Percentiles rank a stretch among this genome's conserved stretches.
These are phyloP conservation scores for Lichtheimia hyalospora DNA, from an alignment of 371 early-diverging fungal genomes.

Conservation along the genomic window DNA sequence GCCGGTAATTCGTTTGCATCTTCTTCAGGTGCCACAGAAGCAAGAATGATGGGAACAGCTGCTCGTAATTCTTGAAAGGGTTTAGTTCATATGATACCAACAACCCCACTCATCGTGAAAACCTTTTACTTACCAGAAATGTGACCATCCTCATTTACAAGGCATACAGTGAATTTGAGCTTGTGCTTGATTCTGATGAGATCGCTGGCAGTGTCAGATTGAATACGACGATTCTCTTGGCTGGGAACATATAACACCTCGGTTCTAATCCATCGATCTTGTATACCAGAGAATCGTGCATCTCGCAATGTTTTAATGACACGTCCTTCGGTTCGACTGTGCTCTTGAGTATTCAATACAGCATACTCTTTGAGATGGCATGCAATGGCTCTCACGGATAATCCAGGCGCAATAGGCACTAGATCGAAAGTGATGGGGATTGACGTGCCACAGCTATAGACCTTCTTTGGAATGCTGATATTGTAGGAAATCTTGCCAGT, in stretches of 20 bases:
- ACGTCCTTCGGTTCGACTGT: constrained; percentile 34
- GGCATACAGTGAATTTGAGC: constrained; percentile 39
- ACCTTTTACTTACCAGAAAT: constrained; percentile 36
- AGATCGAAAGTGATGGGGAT: constrained; percentile 48
- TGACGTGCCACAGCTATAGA: constrained; percentile 25
- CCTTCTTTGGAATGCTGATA: constrained; percentile 43
- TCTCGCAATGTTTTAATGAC: constrained; percentile 31
- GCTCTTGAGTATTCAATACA: constrained; percentile 26
- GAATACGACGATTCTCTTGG: constrained; percentile 6
- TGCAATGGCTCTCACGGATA: constrained; percentile 29
- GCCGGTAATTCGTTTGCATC: constrained; percentile 42
- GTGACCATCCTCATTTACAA: constrained; percentile 50
- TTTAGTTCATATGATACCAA: too few relatives aligned
- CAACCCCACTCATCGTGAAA: too few relatives aligned
- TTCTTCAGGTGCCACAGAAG: constrained; percentile 38
- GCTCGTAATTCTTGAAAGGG: constrained; percentile 33
- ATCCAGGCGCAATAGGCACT: constrained; percentile 31
- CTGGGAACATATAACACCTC: constrained; percentile 25
- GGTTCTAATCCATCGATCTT: constrained; percentile 27
- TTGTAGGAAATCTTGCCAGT: constrained; percentile 47
- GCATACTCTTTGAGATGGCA: constrained; percentile 43
- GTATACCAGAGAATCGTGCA: constrained; percentile 18
- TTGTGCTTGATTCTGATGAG: constrained; percentile 46
- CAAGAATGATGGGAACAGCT: constrained; percentile 39
- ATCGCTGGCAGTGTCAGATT: constrained; percentile 31